Evolutionary conservation across 176 grass and related monocot genomes (phyloP).

Genomic region (Echinochloa phyllopogon): DNA sequence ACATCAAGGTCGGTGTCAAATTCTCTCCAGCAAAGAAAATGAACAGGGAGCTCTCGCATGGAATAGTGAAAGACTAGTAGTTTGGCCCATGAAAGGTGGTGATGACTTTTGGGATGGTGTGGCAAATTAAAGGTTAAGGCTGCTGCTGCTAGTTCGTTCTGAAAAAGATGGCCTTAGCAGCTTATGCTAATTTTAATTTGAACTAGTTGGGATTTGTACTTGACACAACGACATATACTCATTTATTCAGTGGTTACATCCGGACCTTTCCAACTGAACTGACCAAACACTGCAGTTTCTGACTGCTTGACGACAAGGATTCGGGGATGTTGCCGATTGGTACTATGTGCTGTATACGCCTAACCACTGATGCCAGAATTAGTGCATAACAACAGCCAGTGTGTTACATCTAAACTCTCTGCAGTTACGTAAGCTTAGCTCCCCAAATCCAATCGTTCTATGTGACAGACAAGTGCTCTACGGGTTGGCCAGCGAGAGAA

Average conservation of each 20-base stretch:
- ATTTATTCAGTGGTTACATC: neutral
- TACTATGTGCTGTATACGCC: neutral
- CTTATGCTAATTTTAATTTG: neutral
- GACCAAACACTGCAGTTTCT: conserved; percentile 3
- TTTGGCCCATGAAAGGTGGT: neutral
- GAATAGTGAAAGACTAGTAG: neutral
- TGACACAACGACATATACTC: neutral
- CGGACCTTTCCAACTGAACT: neutral
- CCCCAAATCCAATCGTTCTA: no score
- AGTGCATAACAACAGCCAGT: neutral
- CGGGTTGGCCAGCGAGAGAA: conserved; percentile 12
- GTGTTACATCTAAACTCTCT: neutral
- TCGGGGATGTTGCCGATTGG: neutral
- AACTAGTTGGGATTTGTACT: neutral
- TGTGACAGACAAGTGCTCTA: neutral
- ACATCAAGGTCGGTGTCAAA: neutral
- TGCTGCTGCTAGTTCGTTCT: neutral
- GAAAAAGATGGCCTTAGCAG: neutral
- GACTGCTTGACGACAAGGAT: neutral
- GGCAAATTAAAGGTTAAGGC: neutral
- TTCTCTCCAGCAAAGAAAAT: neutral
- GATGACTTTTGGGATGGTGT: conserved; percentile 19
- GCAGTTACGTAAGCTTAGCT: neutral
- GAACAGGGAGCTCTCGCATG: neutral
- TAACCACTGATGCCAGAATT: neutral